phyloP scores from a whole-genome alignment of 768 basidiomycete genomes.

The Sutorius australiensis region DNA sequence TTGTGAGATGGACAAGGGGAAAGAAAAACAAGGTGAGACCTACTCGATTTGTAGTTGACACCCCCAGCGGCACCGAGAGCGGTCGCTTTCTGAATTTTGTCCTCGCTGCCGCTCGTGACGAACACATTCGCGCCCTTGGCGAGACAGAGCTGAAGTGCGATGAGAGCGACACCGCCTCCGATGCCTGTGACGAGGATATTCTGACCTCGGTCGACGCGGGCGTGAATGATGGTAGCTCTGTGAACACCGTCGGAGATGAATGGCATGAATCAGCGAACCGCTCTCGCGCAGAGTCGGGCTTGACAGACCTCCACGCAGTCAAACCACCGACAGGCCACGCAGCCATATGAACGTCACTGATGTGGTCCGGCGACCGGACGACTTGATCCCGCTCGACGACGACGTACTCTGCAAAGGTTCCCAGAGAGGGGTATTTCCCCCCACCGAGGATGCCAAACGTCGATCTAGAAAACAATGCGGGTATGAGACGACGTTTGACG shows the following conservation, averaged over 20 bases:
- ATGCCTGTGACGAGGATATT: constrained; percentile 79
- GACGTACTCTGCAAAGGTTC: constrained; percentile 76
- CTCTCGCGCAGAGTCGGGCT: background rate
- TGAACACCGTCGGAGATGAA: background rate
- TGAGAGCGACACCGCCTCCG: constrained; percentile 80
- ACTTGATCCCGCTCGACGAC: constrained; percentile 69
- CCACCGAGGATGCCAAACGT: constrained; percentile 72
- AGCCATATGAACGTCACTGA: constrained; percentile 63
- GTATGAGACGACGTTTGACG: background rate
- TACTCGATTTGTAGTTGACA: constrained; percentile 66
- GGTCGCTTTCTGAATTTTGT: constrained; percentile 66
- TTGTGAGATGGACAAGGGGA: background rate
- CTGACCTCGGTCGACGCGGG: constrained; percentile 55
- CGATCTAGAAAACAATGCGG: constrained; percentile 2
- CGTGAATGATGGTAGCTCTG: constrained; percentile 68
- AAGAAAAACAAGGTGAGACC: constrained; percentile 14
- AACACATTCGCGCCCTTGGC: constrained; percentile 78
- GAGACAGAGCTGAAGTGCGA: constrained; percentile 70
- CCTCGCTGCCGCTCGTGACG: constrained; percentile 67
- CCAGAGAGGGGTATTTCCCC: constrained; percentile 46
- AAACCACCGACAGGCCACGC: constrained; percentile 77
- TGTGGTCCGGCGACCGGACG: constrained; percentile 59
- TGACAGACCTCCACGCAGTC: constrained; percentile 76
- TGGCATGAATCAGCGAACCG: background rate
- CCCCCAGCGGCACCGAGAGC: constrained; percentile 75